phyloP scores from a whole-genome alignment of 768 basidiomycete species.

The Hygrocybe punicea region DNA sequence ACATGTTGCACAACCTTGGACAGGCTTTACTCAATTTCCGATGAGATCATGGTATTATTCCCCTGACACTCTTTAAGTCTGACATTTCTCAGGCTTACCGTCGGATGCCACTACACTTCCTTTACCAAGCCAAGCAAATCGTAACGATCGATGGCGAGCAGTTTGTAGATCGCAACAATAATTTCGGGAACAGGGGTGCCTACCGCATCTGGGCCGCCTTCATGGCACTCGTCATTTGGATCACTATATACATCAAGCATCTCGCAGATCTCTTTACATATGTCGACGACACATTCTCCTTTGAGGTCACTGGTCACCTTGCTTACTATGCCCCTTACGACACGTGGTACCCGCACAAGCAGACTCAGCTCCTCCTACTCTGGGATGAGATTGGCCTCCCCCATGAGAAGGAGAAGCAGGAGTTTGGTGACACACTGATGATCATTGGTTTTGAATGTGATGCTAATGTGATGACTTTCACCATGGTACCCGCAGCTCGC shows the following conservation, averaged over 20 bases:
- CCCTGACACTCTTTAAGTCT: conserved; percentile 33
- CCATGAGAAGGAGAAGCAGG: conserved; percentile 39
- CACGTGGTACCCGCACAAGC: conserved; percentile 26
- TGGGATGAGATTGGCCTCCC: conserved; percentile 42
- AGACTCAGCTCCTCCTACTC: conserved; percentile 34
- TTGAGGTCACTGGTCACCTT: conserved; percentile 15
- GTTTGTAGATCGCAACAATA: conserved; percentile 12
- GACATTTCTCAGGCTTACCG: conserved; percentile 39
- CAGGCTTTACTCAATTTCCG: conserved; percentile 15
- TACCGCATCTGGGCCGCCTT: conserved; percentile 17
- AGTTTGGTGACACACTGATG: conserved; percentile 28
- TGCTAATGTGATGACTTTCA: conserved; percentile 28
- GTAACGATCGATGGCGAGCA: conserved; percentile 5
- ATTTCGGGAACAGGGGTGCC: conserved; percentile 7
- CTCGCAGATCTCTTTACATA: conserved; percentile 22
- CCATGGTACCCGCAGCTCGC: conserved; percentile 8
- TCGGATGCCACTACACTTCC: conserved; percentile 29
- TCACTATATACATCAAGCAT: conserved; percentile 14
- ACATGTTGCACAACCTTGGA: conserved; percentile 35
- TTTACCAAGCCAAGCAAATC: conserved; percentile 32
- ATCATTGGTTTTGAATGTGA: conserved; percentile 43
- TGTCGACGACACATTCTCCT: conserved; percentile 27
- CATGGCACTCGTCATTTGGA: conserved; percentile 28
- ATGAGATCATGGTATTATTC: background rate
- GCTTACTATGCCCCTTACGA: conserved; percentile 25